phyloP scores from a whole-genome alignment of 2,329 filamentous ascomycete species.

The Pseudofabraea citricarpa region DNA sequence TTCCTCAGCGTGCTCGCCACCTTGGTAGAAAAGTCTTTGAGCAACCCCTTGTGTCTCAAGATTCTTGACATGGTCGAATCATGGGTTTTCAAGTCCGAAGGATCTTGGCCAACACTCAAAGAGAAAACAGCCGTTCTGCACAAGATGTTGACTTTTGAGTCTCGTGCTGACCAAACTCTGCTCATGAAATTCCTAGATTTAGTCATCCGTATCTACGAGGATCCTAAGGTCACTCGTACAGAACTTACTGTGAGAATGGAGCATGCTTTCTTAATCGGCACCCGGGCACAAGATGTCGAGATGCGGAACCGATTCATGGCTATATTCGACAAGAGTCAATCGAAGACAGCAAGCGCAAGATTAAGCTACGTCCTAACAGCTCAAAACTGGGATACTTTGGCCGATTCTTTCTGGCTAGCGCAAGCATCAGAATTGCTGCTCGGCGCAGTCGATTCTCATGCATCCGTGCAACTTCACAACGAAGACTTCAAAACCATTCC shows the following conservation, averaged over 20 bases:
- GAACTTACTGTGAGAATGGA: conserved; percentile 97
- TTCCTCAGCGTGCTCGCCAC: conserved; percentile 95
- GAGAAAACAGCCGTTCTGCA: conserved; percentile 99
- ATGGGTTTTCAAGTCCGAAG: conserved; percentile 94
- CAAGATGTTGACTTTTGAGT: conserved; percentile 97
- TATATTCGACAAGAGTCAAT: conserved; percentile 92
- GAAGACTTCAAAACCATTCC: conserved; percentile 82
- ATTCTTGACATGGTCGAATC: conserved; percentile 89
- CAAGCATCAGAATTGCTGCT: conserved; percentile 92
- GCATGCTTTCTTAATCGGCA: conserved; percentile 95
- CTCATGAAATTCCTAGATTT: conserved; percentile 91
- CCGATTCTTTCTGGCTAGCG: conserved; percentile 93
- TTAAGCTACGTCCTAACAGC: conserved; percentile 83
- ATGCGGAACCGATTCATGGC: conserved; percentile 97
- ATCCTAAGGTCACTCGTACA: conserved; percentile 89
- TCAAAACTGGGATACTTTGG: conserved; percentile 95
- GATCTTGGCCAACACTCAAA: conserved; percentile 94
- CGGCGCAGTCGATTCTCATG: conserved; percentile 82
- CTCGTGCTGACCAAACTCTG: conserved; percentile 75
- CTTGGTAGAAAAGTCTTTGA: conserved; percentile 90
- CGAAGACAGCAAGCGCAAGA: conserved; percentile 84
- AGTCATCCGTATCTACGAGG: conserved; percentile 96
- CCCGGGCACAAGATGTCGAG: conserved; percentile 85
- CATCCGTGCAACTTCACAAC: conserved; percentile 68
- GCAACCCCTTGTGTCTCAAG: conserved; percentile 82